Conservation (phyloP, 2,329 filamentous ascomycete species). For the Pestalotiopsis sp. region DNA sequence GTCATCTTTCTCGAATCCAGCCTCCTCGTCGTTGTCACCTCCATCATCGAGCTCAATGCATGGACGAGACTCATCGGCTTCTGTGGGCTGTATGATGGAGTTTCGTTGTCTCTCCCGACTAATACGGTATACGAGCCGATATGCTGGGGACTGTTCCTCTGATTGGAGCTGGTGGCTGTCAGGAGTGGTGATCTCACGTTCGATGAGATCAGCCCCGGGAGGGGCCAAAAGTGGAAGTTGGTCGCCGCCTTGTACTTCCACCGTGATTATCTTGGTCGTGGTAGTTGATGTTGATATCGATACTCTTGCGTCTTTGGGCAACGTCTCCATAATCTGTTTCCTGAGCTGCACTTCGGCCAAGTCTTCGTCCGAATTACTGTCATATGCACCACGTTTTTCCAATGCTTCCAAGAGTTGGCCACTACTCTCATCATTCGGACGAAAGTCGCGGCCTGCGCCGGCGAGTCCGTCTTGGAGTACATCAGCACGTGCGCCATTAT, state of each 20-base stretch:
- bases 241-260: constrained; percentile 57
- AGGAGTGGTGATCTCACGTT: constrained; percentile 36
- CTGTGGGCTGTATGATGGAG: constrained; percentile 35
- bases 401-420: constrained; percentile 33
- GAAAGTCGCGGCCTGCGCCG: constrained; percentile 27
- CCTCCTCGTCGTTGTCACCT: constrained; percentile 13
- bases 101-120: constrained; percentile 51
- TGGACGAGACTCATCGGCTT: constrained; percentile 21
- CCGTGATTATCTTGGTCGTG: constrained; percentile 63
- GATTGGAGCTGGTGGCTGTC: constrained; percentile 18
- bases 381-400: constrained; percentile 30
- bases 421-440: constrained; percentile 22
- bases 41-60: constrained; percentile 25
- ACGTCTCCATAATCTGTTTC: constrained; percentile 53
- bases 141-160: constrained; percentile 35
- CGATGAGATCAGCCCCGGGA: constrained; percentile 59
- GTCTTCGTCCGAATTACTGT: constrained; percentile 40
- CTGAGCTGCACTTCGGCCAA: constrained; percentile 48
- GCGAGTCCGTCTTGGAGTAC: constrained; percentile 42
- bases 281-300: constrained; percentile 60
- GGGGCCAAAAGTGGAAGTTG: constrained; percentile 53
- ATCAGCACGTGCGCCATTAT: constrained; percentile 59
- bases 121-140: constrained; percentile 61
- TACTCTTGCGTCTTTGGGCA: constrained; percentile 57
- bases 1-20: not conserved